Evolutionary conservation across 2,329 filamentous ascomycete genomes (phyloP).

Genomic region (Alternaria atra): DNA sequence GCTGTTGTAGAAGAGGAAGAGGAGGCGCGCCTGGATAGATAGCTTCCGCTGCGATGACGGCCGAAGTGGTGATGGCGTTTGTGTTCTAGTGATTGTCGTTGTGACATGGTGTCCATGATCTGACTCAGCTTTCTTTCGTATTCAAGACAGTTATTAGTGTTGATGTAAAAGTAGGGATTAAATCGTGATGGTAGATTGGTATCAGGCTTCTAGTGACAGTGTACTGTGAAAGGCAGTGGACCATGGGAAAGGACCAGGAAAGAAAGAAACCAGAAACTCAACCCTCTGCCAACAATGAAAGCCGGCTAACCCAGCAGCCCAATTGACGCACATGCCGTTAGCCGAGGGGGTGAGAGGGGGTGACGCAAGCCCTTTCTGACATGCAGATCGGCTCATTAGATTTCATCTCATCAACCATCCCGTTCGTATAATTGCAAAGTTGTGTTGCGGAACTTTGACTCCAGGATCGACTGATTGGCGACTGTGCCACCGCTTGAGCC

Average conservation of each 20-base stretch:
- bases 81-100: slow-evolving; percentile 6
- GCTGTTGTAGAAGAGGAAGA: not conserved
- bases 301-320: slow-evolving; percentile 11
- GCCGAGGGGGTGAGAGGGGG: slow-evolving; percentile 6
- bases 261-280: slow-evolving; percentile 1
- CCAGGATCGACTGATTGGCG: slow-evolving; percentile 7
- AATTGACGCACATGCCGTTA: slow-evolving; percentile 17
- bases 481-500: slow-evolving; percentile 20
- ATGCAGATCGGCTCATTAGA: slow-evolving; percentile 11
- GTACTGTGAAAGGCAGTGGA: not conserved
- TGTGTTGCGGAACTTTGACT: not conserved
- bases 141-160: not conserved
- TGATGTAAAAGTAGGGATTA: not conserved
- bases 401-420: not conserved
- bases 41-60: slow-evolving; percentile 19
- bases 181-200: not conserved
- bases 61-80: slow-evolving; percentile 18
- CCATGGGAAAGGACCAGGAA: not conserved
- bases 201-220: not conserved
- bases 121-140: not conserved
- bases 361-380: slow-evolving; percentile 19
- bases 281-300: slow-evolving; percentile 8
- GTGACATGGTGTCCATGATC: slow-evolving; percentile 11
- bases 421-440: not conserved
- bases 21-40: slow-evolving; percentile 2